Conservation (phyloP, 2,329 filamentous ascomycete genomes). For the Drechslera avenae region DNA sequence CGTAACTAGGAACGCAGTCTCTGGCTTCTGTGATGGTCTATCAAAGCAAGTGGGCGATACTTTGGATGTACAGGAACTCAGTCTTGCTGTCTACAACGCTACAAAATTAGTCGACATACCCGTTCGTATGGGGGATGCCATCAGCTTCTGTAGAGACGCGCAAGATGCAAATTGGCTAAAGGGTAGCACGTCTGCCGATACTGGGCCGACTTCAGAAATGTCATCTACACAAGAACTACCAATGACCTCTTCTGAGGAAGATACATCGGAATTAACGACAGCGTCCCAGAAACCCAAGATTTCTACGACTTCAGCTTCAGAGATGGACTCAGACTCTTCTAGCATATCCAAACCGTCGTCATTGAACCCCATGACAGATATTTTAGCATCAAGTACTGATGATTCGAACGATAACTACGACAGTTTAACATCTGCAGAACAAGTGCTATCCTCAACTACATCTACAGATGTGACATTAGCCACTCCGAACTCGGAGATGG, state of each 20-base stretch:
- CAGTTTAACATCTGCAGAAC: neutral
- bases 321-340: neutral
- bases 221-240: neutral
- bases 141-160: neutral
- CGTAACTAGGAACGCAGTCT: neutral
- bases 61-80: neutral
- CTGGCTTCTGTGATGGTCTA: slow-evolving; percentile 1
- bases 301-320: neutral
- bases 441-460: no score
- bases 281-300: neutral
- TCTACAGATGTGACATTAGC: neutral
- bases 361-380: neutral
- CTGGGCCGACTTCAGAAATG: no score
- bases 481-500: neutral
- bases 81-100: neutral
- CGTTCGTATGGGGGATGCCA: slow-evolving; percentile 1
- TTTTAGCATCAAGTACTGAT: neutral
- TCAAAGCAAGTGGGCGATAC: neutral
- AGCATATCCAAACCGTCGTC: neutral
- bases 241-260: neutral
- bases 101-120: neutral
- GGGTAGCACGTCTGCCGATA: neutral
- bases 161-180: neutral
- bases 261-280: neutral
- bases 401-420: neutral